Percentiles rank a stretch among this genome's conserved stretches.
phyloP scores from a whole-genome alignment of 768 basidiomycete genomes.

The Trametes villosa region DNA sequence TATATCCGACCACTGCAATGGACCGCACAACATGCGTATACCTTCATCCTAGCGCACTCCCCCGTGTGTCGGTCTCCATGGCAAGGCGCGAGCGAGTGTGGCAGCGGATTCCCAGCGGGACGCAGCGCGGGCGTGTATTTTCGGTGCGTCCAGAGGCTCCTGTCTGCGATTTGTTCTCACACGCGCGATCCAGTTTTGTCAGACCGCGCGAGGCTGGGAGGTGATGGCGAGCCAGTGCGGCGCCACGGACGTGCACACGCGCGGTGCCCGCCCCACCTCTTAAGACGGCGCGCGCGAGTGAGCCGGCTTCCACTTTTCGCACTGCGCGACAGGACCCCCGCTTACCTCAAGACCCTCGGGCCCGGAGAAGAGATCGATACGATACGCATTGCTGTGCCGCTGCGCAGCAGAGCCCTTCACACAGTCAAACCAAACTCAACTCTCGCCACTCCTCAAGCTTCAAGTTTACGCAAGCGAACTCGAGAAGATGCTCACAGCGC shows the following conservation, averaged over 20 bases:
- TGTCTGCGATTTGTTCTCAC: slow-evolving; percentile 11
- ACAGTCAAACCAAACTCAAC: not conserved
- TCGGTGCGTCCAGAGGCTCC: slow-evolving; percentile 11
- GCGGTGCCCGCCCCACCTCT: slow-evolving; percentile 3
- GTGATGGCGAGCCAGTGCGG: slow-evolving; percentile 7
- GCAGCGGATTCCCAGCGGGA: slow-evolving; percentile 7
- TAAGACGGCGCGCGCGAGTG: not conserved
- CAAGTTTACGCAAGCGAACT: too few relatives aligned
- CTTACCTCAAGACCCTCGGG: not conserved
- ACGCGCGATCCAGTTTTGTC: slow-evolving; percentile 14
- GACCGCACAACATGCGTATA: slow-evolving; percentile 15
- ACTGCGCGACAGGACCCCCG: not conserved
- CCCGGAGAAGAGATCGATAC: not conserved
- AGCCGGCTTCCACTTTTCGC: not conserved
- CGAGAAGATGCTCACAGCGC: not conserved
- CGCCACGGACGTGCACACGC: slow-evolving; percentile 8
- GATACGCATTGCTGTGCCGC: not conserved
- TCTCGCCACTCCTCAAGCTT: too few relatives aligned
- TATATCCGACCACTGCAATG: slow-evolving; percentile 19
- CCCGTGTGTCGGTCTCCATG: slow-evolving; percentile 21
- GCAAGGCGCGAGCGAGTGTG: slow-evolving; percentile 8
- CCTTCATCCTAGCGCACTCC: not conserved
- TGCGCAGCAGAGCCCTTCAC: not conserved
- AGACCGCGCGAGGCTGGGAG: not conserved
- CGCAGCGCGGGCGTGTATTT: not conserved